A percentile compares a stretch with the other conserved stretches of the same genome.
Conservation (phyloP, 768 basidiomycete genomes). For the Leccinellum rugosiceps region DNA sequence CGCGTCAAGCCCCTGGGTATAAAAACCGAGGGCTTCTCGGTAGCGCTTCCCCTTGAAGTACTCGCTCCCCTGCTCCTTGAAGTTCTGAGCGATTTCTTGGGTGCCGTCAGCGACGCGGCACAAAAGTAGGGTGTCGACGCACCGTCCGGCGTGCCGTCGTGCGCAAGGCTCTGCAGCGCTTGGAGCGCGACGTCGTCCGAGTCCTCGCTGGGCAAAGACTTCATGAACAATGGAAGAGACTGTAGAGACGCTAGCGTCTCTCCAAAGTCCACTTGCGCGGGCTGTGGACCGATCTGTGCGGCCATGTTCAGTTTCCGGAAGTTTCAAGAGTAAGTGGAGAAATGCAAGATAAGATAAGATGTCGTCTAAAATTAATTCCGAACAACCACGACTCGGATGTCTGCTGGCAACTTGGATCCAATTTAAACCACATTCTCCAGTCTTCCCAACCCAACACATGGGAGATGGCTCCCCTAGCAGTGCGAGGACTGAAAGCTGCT, state of each 20-base stretch:
- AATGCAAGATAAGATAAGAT: conserved; percentile 21
- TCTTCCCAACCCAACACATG: neutral
- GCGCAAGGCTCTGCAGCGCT: conserved; percentile 79
- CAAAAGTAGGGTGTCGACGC: conserved; percentile 31
- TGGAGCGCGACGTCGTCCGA: conserved; percentile 61
- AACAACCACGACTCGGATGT: neutral
- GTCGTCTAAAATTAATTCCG: conserved; percentile 1
- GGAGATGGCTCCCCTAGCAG: conserved; percentile 30
- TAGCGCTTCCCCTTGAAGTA: conserved; percentile 86
- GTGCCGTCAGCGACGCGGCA: neutral
- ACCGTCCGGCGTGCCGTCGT: conserved; percentile 96
- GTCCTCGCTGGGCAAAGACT: conserved; percentile 69
- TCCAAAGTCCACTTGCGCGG: conserved; percentile 20
- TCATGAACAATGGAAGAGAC: conserved; percentile 89
- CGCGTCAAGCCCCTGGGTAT: conserved; percentile 85
- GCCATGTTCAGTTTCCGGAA: conserved; percentile 16
- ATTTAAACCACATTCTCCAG: neutral
- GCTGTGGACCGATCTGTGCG: conserved; percentile 25
- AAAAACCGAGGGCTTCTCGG: conserved; percentile 86
- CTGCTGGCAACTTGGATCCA: neutral
- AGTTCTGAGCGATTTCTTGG: conserved; percentile 84
- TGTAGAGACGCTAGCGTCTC: conserved; percentile 50
- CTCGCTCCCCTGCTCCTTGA: conserved; percentile 95
- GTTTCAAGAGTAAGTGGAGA: neutral
- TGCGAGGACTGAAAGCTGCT: conserved; percentile 54